Base-by-base conservation (phyloP, 106 monocot species). In the Dioscorea zingiberensis region DNA sequence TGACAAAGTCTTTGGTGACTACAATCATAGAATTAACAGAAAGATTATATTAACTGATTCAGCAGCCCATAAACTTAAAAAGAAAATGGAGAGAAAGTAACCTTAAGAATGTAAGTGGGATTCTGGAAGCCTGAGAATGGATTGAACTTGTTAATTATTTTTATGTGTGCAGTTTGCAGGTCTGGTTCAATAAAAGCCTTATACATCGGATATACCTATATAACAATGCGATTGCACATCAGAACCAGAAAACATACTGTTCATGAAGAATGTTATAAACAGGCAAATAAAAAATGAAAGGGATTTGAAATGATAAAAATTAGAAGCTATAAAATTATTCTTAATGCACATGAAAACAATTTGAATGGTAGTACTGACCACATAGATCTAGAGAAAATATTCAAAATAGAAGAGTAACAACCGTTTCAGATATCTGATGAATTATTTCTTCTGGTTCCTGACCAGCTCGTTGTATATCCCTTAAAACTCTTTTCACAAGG, bases 381-480 rank as follows among this genome's bases (percentile, higher is more conserved):
- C 17, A 27, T 58, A n/a, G 0, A 55, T 54, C 12, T 27, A 26
- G n/a, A 22, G 29, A 27, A 24, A 22, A 22, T 11, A 57, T 12
- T 38, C 38, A 38, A 38, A 38, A 38, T 10, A 76, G 66, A 30
- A 28, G 19, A 44, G 21, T 77, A 69, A 70, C 21, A 59, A 97
- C 97, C 79, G 92, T 97, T 78, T 97, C 97, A 30, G 92, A 97
- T 21, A 97, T 85, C 70, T 97, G 97, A 15, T 97, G 92, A 67
- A 97, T 97, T 24, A 97, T 97, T 82, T 97, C 97, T 81, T 97
- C 97, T 18, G 92, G 97, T 75, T 97, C 97, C 69, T 92, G 97
- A 21, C 73, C 92, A 71, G 84, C 97, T 74, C 97, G 88, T 72
- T 97, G 97, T 70, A 97, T 92, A 67, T 97, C 97, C 61, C 97